These are phyloP conservation scores for Xylaria arbuscula DNA, from an alignment of 2,329 filamentous ascomycete species.

Conservation along the genomic window DNA sequence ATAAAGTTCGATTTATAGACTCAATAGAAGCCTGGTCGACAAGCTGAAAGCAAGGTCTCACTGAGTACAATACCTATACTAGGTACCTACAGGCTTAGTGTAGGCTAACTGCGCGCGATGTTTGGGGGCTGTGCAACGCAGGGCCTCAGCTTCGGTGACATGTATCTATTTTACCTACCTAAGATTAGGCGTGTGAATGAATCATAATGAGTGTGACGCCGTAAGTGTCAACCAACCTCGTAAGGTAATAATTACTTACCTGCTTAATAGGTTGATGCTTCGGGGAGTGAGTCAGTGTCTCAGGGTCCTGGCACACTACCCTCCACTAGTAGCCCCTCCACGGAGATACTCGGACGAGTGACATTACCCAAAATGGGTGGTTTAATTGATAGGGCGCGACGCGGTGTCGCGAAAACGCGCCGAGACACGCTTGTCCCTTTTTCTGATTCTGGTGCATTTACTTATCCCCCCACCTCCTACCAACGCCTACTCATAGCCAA, in stretches of 20 bases:
- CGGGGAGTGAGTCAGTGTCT: slow-evolving; percentile 27
- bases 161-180: background rate
- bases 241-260: background rate
- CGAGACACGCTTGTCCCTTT: slow-evolving; percentile 31
- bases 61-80: background rate
- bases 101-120: no score
- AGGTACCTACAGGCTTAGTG: background rate
- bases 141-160: background rate
- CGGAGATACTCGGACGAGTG: slow-evolving; percentile 32
- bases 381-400: slow-evolving; percentile 36
- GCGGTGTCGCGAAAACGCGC: slow-evolving; percentile 39
- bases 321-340: background rate
- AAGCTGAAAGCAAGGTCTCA: background rate
- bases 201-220: slow-evolving; percentile 31
- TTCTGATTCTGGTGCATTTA: slow-evolving; percentile 14
- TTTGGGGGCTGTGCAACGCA: slow-evolving; percentile 10
- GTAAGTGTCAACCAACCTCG: slow-evolving; percentile 8
- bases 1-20: background rate
- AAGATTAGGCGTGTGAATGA: background rate
- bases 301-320: background rate
- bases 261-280: no score
- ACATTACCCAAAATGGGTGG: slow-evolving; percentile 26
- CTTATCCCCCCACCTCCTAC: slow-evolving; percentile 7
- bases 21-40: background rate
- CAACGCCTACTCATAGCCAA: background rate